phyloP scores from a whole-genome alignment of 768 basidiomycete species.

The Wakefieldia striispora region DNA sequence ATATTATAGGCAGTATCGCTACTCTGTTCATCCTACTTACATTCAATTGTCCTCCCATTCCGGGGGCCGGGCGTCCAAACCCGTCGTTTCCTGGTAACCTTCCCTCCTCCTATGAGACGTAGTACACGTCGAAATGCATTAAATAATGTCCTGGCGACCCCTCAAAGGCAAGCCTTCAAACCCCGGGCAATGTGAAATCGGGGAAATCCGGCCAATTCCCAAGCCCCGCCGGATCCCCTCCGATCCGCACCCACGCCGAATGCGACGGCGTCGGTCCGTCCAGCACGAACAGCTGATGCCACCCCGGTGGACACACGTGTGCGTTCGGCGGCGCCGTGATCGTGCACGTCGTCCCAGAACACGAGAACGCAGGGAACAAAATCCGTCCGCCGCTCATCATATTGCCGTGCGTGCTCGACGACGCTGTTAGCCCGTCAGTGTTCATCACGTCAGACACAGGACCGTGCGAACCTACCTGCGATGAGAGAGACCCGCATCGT shows the following conservation, averaged over 20 bases:
- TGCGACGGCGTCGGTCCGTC: slow-evolving; percentile 79
- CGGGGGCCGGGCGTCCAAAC: no score
- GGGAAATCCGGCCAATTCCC: slow-evolving; percentile 74
- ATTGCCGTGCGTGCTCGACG: slow-evolving; percentile 77
- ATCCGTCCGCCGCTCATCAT: slow-evolving; percentile 65
- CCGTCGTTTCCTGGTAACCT: no score
- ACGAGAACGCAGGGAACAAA: slow-evolving; percentile 71
- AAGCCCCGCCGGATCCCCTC: slow-evolving; percentile 66
- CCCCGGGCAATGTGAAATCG: slow-evolving; percentile 66
- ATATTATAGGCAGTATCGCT: no score
- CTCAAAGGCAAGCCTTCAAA: slow-evolving; percentile 29
- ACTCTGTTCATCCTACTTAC: no score
- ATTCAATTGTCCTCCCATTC: no score
- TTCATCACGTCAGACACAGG: no score
- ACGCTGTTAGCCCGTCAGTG: slow-evolving; percentile 43
- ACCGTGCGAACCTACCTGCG: no score
- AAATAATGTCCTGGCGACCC: no score
- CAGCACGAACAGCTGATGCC: slow-evolving; percentile 74
- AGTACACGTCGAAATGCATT: no score
- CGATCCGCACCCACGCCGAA: slow-evolving; percentile 74
- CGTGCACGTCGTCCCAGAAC: slow-evolving; percentile 67
- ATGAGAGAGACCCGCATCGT: slow-evolving; percentile 63
- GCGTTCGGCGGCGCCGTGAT: slow-evolving; percentile 76
- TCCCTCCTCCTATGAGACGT: no score
- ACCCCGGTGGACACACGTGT: slow-evolving; percentile 69